These are phyloP conservation scores for Annulohypoxylon maeteangense DNA, from an alignment of 495 filamentous ascomycete species.

Conservation along the genomic window DNA sequence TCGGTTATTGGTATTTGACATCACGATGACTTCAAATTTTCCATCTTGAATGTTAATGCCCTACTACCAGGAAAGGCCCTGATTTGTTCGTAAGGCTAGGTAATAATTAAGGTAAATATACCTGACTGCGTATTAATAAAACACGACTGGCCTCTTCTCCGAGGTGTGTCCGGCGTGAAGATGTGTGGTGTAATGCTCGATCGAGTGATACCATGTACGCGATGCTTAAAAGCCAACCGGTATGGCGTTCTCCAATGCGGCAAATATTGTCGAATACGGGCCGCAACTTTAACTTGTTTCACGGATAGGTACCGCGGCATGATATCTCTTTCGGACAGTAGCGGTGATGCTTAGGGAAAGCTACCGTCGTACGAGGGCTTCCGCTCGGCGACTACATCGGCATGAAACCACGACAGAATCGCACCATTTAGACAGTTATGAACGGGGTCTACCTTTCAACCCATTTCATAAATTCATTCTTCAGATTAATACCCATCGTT, in stretches of 20 bases:
- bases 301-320: neutral
- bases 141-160: too few relatives aligned
- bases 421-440: too few relatives aligned
- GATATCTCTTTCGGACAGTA: neutral
- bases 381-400: too few relatives aligned
- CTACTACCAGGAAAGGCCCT: neutral
- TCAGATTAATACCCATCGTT: slow-evolving; percentile 26
- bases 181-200: too few relatives aligned
- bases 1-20: neutral
- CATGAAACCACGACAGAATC: too few relatives aligned
- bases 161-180: too few relatives aligned
- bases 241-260: neutral
- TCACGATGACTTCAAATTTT: slow-evolving; percentile 1
- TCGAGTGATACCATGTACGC: neutral
- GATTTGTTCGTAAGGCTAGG: neutral
- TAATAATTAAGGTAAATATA: neutral
- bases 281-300: neutral
- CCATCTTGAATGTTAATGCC: neutral
- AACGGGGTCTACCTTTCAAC: too few relatives aligned
- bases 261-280: neutral
- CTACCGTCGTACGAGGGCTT: neutral
- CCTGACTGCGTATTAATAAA: neutral
- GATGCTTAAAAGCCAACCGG: neutral
- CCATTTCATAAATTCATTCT: slow-evolving; percentile 18
- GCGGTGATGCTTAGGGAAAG: neutral